Evolutionary conservation across 345 rosid genomes (phyloP).

Genomic region (Aurinia saxatilis): DNA sequence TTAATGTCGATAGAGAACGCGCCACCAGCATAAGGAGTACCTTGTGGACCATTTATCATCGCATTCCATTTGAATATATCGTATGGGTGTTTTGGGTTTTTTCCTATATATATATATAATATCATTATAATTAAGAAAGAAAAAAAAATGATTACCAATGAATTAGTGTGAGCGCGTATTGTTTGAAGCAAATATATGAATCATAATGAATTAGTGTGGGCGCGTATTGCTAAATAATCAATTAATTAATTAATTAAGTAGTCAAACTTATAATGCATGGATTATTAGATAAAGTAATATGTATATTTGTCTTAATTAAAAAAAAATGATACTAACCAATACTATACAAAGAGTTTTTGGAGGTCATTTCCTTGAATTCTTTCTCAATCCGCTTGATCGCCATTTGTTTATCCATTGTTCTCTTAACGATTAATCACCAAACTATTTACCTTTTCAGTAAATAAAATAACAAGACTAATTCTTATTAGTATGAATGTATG

Average conservation of each 20-base stretch:
- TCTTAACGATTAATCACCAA: neutral
- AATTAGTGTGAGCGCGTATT: neutral
- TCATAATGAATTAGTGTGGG: no score
- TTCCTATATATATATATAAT: neutral
- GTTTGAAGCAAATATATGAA: neutral
- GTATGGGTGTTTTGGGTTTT: no score
- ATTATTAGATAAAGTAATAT: neutral
- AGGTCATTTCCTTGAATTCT: neutral
- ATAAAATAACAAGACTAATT: neutral
- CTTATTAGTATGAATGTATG: neutral
- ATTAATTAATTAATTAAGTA: no score
- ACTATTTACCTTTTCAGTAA: neutral
- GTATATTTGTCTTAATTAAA: no score
- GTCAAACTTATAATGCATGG: no score
- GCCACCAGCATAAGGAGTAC: constrained; percentile 13
- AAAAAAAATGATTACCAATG: neutral
- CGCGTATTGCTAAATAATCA: no score
- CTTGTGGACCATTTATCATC: neutral
- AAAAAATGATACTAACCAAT: neutral
- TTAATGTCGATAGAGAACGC: neutral
- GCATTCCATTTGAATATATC: neutral
- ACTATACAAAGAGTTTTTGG: neutral
- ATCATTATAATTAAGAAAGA: neutral
- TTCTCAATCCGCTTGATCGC: neutral
- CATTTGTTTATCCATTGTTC: neutral